Evolutionary conservation across 345 rosid species (phyloP).

Genomic region (Psidium guajava): DNA sequence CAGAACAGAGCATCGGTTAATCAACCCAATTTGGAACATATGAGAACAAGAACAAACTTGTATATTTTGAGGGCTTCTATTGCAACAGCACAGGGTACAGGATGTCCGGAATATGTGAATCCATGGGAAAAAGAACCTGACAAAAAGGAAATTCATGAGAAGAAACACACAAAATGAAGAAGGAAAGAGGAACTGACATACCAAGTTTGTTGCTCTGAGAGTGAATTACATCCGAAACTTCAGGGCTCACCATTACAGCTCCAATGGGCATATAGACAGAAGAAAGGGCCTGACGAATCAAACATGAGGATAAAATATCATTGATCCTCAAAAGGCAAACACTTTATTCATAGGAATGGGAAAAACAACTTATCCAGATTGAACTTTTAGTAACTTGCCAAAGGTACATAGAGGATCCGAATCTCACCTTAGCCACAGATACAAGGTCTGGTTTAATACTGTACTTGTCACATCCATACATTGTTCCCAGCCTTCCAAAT

Average conservation of each 20-base stretch:
- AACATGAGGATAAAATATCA: neutral
- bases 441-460: conserved; percentile 90
- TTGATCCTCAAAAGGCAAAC: neutral
- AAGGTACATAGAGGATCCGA: neutral
- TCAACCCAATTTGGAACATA: neutral
- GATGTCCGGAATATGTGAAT: conserved; percentile 95
- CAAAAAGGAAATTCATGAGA: neutral
- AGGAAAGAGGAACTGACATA: conserved; percentile 9
- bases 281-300: conserved; percentile 60
- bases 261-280: conserved; percentile 95
- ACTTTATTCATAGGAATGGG: neutral
- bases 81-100: conserved; percentile 89
- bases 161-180: neutral
- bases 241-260: conserved; percentile 75
- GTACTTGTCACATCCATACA: conserved; percentile 91
- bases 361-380: neutral
- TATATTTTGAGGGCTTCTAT: conserved; percentile 66
- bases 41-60: conserved; percentile 27
- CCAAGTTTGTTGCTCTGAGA: conserved; percentile 97
- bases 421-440: conserved; percentile 70
- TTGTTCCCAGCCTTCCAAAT: conserved; percentile 94
- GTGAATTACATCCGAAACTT: conserved; percentile 73
- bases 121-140: conserved; percentile 88
- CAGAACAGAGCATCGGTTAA: neutral
- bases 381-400: neutral